Percentiles rank a stretch among this genome's conserved stretches.
phyloP scores from a whole-genome alignment of 345 rosid genomes.

The Lenwebbia sp. region DNA sequence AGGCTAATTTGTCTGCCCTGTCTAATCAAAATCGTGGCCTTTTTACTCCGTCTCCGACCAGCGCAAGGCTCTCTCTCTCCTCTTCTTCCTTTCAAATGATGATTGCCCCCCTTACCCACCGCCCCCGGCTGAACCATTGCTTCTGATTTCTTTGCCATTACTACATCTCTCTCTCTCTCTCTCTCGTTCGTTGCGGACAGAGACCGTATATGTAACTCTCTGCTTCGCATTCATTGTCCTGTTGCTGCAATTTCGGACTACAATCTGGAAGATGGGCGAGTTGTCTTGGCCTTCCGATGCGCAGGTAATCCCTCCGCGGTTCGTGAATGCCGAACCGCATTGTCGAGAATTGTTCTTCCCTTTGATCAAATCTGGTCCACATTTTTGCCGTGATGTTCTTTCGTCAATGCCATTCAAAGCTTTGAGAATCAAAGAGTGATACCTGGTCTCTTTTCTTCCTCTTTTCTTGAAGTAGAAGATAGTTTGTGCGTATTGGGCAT shows the following conservation, averaged over 20 bases:
- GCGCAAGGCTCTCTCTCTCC: background rate
- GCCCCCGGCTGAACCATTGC: background rate
- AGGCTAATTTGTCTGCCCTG: background rate
- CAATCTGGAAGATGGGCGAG: background rate
- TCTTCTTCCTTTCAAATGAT: background rate
- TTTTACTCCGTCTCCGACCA: background rate
- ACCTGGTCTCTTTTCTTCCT: background rate
- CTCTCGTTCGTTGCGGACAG: background rate
- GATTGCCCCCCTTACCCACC: background rate
- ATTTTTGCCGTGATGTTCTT: background rate
- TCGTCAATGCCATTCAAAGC: background rate
- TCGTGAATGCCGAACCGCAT: background rate
- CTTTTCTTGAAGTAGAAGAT: background rate
- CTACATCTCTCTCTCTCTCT: background rate
- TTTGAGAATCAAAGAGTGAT: background rate
- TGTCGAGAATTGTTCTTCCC: background rate
- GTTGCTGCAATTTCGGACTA: background rate
- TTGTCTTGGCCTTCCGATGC: conserved; percentile 10
- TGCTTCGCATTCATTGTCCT: background rate
- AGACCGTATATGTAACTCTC: background rate
- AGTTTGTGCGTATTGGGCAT: background rate
- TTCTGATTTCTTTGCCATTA: background rate
- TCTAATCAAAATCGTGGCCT: background rate
- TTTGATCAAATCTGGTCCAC: background rate
- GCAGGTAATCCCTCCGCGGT: conserved; percentile 1